These are phyloP conservation scores for Yamadazyma triangularis DNA, from an alignment of 1,139 yeast genomes.

Conservation along the genomic window DNA sequence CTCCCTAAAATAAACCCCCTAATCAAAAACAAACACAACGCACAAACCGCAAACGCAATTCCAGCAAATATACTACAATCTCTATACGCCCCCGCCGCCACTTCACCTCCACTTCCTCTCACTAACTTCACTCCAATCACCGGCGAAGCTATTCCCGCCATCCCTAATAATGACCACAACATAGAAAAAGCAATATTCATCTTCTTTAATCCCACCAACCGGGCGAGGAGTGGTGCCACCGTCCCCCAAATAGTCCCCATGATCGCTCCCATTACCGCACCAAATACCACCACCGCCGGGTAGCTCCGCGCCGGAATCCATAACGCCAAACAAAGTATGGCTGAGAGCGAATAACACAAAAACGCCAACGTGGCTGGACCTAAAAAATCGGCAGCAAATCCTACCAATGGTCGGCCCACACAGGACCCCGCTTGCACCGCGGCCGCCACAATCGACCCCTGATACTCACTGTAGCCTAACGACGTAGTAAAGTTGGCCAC, in stretches of 20 bases:
- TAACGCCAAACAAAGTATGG: constrained; percentile 27
- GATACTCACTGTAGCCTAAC: constrained; percentile 35
- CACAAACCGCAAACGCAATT: constrained; percentile 41
- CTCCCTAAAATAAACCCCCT: constrained; percentile 50
- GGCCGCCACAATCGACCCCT: constrained; percentile 43
- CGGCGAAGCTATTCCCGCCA: constrained; percentile 47
- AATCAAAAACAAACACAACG: constrained; percentile 30
- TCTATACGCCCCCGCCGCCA: constrained; percentile 41
- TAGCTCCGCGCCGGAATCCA: constrained; percentile 33
- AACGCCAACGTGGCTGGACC: constrained; percentile 39
- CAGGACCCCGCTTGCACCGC: constrained; percentile 42
- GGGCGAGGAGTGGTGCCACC: constrained; percentile 26
- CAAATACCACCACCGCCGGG: constrained; percentile 25
- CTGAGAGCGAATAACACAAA: constrained; percentile 17
- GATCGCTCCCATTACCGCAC: constrained; percentile 21
- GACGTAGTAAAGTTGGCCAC: constrained; percentile 43
- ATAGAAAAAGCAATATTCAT: constrained; percentile 46
- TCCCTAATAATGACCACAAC: constrained; percentile 45
- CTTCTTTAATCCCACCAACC: constrained; percentile 45
- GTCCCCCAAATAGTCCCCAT: constrained; percentile 30
- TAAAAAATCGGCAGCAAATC: constrained; percentile 31
- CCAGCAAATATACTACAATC: constrained; percentile 55
- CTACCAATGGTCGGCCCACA: constrained; percentile 38
- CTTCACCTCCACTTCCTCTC: constrained; percentile 26
- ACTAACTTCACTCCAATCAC: constrained; percentile 49